A percentile compares a stretch with the other conserved stretches of the same genome.
phyloP scores from a whole-genome alignment of 2,329 filamentous ascomycete species.

The Penicillium janthinellum region DNA sequence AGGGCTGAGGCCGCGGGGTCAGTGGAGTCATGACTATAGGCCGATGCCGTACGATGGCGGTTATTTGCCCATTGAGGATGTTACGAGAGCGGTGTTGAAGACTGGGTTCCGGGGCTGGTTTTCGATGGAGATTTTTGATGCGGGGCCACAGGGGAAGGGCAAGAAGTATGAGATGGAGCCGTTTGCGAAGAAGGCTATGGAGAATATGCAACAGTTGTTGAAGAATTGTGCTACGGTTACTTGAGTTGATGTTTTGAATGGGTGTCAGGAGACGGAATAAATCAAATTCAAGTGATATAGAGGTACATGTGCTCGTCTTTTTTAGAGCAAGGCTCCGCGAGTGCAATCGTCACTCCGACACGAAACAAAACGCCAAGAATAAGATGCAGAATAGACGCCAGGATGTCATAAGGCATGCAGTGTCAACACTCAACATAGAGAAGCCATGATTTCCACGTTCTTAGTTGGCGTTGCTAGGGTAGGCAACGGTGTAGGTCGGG shows the following conservation, averaged over 20 bases:
- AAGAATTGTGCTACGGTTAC: constrained; percentile 35
- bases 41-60: constrained; percentile 71
- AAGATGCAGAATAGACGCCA: constrained; percentile 27
- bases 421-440: constrained; percentile 5
- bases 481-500: constrained; percentile 63
- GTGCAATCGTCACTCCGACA: neutral
- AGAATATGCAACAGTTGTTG: constrained; percentile 50
- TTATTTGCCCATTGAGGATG: constrained; percentile 68
- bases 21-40: constrained; percentile 72
- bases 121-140: constrained; percentile 71
- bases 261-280: neutral
- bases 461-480: constrained; percentile 70
- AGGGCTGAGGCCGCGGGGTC: constrained; percentile 61
- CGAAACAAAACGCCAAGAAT: constrained; percentile 20
- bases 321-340: constrained; percentile 2
- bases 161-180: constrained; percentile 52
- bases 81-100: constrained; percentile 64
- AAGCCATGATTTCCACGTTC: neutral
- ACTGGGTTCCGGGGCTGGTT: constrained; percentile 71
- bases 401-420: constrained; percentile 23
- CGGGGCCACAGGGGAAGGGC: constrained; percentile 56
- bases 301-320: constrained; percentile 5
- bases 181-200: constrained; percentile 57
- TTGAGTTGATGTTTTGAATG: neutral
- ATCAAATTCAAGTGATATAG: constrained; percentile 7